A percentile compares a stretch with the other conserved stretches of the same genome.
phyloP scores from a whole-genome alignment of 805 yeast species.

The Pichia cabralensis region DNA sequence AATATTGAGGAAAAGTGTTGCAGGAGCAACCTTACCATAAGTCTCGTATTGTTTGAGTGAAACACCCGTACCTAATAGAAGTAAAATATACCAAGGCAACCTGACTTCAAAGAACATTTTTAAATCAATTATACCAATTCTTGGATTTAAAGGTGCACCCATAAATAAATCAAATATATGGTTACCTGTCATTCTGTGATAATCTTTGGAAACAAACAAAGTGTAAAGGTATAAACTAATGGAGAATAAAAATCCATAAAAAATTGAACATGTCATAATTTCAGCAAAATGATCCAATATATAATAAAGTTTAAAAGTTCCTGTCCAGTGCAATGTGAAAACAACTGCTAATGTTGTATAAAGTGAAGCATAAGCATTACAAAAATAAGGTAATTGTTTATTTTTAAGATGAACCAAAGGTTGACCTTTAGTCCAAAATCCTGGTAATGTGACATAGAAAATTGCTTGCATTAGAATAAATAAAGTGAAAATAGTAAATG shows the following conservation, averaged over 20 bases:
- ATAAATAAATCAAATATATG: conserved; percentile 84
- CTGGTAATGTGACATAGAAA: conserved; percentile 81
- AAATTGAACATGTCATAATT: conserved; percentile 86
- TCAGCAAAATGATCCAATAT: conserved; percentile 79
- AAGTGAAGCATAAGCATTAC: conserved; percentile 84
- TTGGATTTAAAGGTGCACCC: conserved; percentile 97
- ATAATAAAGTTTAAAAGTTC: conserved; percentile 62
- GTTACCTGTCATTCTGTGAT: conserved; percentile 87
- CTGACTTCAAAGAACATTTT: conserved; percentile 98
- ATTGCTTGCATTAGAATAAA: conserved; percentile 61
- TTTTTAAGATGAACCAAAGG: conserved; percentile 75
- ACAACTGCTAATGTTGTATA: conserved; percentile 56
- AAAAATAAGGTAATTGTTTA: conserved; percentile 80
- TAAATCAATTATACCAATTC: conserved; percentile 84
- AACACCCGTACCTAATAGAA: conserved; percentile 66
- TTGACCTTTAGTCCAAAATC: conserved; percentile 91
- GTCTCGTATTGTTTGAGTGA: conserved; percentile 70
- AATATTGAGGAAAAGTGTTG: conserved; percentile 57
- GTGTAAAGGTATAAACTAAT: conserved; percentile 63
- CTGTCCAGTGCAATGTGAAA: conserved; percentile 58
- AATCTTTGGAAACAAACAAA: conserved; percentile 55
- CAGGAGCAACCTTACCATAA: conserved; percentile 73
- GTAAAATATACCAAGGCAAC: conserved; percentile 90
- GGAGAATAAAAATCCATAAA: conserved; percentile 64
- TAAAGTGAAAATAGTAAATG: conserved; percentile 63